These are phyloP conservation scores for Pholiota molesta DNA, from an alignment of 768 basidiomycete genomes.

Conservation along the genomic window DNA sequence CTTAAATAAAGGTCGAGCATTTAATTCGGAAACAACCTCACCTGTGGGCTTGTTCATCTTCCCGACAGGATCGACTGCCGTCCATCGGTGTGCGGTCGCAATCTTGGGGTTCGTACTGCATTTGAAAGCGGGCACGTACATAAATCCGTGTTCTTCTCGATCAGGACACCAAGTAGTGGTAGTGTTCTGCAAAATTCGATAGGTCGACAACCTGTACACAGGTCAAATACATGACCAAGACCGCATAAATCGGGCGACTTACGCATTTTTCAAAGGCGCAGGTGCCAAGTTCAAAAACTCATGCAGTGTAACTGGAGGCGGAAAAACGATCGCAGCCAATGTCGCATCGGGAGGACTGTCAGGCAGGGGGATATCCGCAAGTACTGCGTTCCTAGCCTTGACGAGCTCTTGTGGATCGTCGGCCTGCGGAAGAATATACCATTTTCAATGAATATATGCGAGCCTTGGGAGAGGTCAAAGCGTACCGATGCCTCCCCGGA, in stretches of 20 bases:
- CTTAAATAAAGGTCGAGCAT: neutral
- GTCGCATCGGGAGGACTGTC: slow-evolving; percentile 63
- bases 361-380: slow-evolving; percentile 68
- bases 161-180: slow-evolving; percentile 83
- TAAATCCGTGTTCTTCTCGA: slow-evolving; percentile 82
- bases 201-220: slow-evolving; percentile 58
- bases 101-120: slow-evolving; percentile 81
- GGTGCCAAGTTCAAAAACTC: slow-evolving; percentile 66
- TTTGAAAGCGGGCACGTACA: slow-evolving; percentile 73
- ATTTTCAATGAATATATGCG: neutral
- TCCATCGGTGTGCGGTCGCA: slow-evolving; percentile 77
- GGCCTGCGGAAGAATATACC: slow-evolving; percentile 30
- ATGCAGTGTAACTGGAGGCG: slow-evolving; percentile 62
- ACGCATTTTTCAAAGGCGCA: slow-evolving; percentile 59
- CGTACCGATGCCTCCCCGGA: neutral
- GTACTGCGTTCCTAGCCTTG: slow-evolving; percentile 54
- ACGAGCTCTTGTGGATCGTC: slow-evolving; percentile 48
- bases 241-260: slow-evolving; percentile 26
- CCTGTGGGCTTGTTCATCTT: slow-evolving; percentile 68
- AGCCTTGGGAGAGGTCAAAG: neutral
- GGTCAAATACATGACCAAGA: neutral
- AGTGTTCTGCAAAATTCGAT: slow-evolving; percentile 65
- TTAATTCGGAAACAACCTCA: slow-evolving; percentile 22
- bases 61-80: slow-evolving; percentile 59
- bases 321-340: slow-evolving; percentile 70